Evolutionary conservation across 306 rosid species (phyloP).

Genomic region (Cucumis hystrix): DNA sequence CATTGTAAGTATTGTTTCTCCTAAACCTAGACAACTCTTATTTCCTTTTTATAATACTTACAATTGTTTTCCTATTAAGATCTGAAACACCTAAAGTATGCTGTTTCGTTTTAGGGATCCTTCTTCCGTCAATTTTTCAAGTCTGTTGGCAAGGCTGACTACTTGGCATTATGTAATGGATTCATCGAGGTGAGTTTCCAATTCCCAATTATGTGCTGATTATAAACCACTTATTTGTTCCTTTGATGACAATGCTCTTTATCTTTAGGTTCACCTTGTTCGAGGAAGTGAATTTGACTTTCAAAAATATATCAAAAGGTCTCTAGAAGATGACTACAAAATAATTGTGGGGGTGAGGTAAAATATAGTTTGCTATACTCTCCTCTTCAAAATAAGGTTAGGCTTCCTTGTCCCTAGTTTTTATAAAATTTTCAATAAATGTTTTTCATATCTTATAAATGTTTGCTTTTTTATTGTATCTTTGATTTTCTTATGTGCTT

Average conservation of each 20-base stretch:
- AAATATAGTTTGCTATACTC: too few relatives aligned
- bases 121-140: slow-evolving; percentile 73
- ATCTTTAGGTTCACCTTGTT: slow-evolving; percentile 58
- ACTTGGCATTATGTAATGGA: slow-evolving; percentile 65
- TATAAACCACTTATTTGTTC: background rate
- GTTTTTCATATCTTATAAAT: too few relatives aligned
- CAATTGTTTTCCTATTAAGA: background rate
- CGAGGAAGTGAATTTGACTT: slow-evolving; percentile 86
- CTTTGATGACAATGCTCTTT: slow-evolving; percentile 11
- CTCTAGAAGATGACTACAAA: slow-evolving; percentile 91
- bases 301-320: slow-evolving; percentile 82
- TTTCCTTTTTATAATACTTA: background rate
- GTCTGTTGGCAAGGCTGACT: slow-evolving; percentile 37
- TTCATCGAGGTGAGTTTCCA: slow-evolving; percentile 60
- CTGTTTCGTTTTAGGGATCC: slow-evolving; percentile 39
- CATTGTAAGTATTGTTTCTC: slow-evolving; percentile 39
- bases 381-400: too few relatives aligned
- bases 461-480: too few relatives aligned
- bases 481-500: too few relatives aligned
- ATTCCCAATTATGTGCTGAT: background rate
- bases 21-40: background rate
- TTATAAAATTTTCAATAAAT: too few relatives aligned
- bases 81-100: background rate
- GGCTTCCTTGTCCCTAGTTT: too few relatives aligned
- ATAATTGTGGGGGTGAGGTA: slow-evolving; percentile 87